These are phyloP conservation scores for Mrakia frigida DNA, from an alignment of 768 basidiomycete genomes.

Conservation along the genomic window DNA sequence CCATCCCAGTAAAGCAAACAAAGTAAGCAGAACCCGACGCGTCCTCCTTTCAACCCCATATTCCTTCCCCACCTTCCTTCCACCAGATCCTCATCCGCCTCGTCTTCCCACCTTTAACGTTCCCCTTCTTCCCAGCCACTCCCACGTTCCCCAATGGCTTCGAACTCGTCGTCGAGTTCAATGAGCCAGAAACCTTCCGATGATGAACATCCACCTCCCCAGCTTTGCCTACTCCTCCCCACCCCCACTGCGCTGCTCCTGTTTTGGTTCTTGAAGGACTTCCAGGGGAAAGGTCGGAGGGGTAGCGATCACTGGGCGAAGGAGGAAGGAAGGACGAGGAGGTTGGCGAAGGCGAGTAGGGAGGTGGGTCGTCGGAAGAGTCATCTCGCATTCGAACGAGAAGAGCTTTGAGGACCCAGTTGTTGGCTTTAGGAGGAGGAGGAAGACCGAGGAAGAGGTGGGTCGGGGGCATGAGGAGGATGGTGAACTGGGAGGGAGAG, in stretches of 20 bases:
- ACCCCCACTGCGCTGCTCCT: neutral
- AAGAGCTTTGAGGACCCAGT: constrained; percentile 8
- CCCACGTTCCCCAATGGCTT: no score
- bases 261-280: no score
- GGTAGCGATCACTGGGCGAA: neutral
- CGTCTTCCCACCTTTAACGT: no score
- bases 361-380: neutral
- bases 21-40: no score
- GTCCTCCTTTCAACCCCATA: neutral
- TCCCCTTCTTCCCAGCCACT: neutral
- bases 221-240: neutral
- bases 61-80: neutral
- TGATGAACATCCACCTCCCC: neutral
- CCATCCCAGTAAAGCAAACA: no score
- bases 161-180: no score
- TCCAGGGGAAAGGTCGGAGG: no score
- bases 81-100: neutral
- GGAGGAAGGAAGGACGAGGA: neutral
- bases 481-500: neutral
- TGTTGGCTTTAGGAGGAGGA: neutral
- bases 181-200: neutral
- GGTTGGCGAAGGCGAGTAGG: neutral
- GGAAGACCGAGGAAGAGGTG: neutral
- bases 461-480: neutral
- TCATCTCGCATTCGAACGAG: neutral